phyloP scores from a whole-genome alignment of 2,329 filamentous ascomycete genomes.

The Colletotrichum higginsianum region DNA sequence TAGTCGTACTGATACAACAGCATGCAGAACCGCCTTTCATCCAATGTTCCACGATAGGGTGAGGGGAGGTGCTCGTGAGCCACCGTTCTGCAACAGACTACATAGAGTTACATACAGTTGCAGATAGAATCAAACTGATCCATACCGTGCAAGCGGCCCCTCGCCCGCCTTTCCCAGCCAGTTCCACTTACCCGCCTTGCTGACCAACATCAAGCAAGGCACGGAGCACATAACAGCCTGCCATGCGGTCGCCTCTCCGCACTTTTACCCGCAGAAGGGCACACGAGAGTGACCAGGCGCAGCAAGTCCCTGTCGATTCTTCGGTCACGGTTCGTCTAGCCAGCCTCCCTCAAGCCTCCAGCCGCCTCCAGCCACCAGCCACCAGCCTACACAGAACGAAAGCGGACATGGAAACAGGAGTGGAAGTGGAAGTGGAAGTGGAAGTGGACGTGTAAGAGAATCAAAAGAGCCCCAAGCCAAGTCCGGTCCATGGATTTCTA shows the following conservation, averaged over 20 bases:
- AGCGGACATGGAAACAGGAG: not conserved
- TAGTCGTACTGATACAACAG: not conserved
- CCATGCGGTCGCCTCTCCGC: constrained; percentile 21
- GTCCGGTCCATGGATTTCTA: not conserved
- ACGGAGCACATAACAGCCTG: constrained; percentile 37
- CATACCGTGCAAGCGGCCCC: not conserved
- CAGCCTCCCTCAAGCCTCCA: constrained; percentile 5
- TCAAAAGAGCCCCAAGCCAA: not conserved
- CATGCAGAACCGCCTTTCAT: constrained; percentile 24
- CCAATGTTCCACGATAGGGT: constrained; percentile 21
- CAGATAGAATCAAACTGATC: constrained; percentile 4
- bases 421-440: not conserved
- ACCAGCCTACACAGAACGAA: too few relatives aligned
- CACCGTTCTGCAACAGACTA: not conserved
- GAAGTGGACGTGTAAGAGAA: too few relatives aligned
- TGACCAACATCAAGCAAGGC: constrained; percentile 39
- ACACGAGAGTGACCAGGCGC: not conserved
- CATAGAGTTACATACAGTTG: not conserved
- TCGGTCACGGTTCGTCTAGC: constrained; percentile 7
- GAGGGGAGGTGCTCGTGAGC: not conserved
- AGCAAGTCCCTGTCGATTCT: constrained; percentile 17
- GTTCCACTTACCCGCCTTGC: constrained; percentile 19
- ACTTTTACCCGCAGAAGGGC: constrained; percentile 14
- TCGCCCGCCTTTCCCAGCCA: constrained; percentile 17
- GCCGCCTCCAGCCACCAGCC: not conserved